Base-by-base conservation (phyloP, 139 green algal species). In the Chara braunii region DNA sequence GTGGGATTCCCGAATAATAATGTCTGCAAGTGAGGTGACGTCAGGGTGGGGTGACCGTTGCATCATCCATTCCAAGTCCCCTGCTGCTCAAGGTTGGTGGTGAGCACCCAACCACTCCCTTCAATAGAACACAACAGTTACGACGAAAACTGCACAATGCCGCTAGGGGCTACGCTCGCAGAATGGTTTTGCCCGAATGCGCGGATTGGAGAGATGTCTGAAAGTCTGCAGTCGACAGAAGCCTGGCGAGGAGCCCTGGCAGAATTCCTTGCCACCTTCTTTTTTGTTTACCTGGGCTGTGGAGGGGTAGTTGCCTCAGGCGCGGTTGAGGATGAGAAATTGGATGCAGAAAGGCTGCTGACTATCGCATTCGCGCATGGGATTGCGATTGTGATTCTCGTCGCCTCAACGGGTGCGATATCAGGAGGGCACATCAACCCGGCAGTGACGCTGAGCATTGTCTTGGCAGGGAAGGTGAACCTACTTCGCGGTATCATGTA, bases 361-460 rank as follows among this genome's bases (percentile, higher is more conserved):
- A 43, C 14, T 24, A 75, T 75, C 30, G 31, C 66, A 3, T 9
- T 75, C 9, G 57, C 58, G 14, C 59, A 72, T 37, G 66, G 59
- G 12, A 30, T 75, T 6, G 24, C 66, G 24, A 75, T 75, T 12
- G 34, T 43, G 23, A 64, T 73, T 23, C 57, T 75, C 7, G 66
- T 33, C 28, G 36, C 12, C 18, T 32, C 63, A 8, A 63, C 37
- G 26, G 60, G 58, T 12, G 66, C 59, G 3, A 72, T 75, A 48
- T 75, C 66, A 24, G 66, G 66, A 50, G 66, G 66, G 8, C 66
- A 75, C 11, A 75, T 75, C 18, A 75, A 75, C 35, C 66, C 66
- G 22, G 66, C 62, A 23, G 66, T 75, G 6, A 75, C 66, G 4
- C 12, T 73, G 29, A 44, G 43, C 8, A 55, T 75, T 12, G 59